Conservation (phyloP, 2,329 filamentous ascomycete genomes). For the Fusarium subtropicale region DNA sequence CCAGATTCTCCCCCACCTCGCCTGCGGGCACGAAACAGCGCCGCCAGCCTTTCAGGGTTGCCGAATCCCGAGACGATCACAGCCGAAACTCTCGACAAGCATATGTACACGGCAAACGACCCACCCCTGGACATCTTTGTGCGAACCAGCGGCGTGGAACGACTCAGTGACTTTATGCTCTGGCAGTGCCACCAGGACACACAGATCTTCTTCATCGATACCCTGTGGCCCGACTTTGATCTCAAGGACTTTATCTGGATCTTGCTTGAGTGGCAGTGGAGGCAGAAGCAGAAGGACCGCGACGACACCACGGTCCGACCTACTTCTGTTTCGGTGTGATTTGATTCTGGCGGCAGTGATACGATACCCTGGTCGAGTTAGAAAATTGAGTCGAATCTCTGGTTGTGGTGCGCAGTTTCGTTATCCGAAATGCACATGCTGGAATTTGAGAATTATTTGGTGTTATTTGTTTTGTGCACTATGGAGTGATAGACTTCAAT, state of each 20-base stretch:
- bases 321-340: conserved; percentile 43
- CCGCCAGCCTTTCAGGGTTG: conserved; percentile 55
- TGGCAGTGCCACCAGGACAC: conserved; percentile 97
- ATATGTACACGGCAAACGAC: conserved; percentile 87
- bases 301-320: conserved; percentile 58
- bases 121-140: conserved; percentile 93
- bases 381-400: conserved; percentile 19
- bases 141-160: conserved; percentile 90
- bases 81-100: conserved; percentile 80
- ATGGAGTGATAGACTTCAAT: conserved; percentile 5
- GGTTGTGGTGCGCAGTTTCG: conserved; percentile 18
- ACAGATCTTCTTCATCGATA: conserved; percentile 90
- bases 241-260: conserved; percentile 94
- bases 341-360: conserved; percentile 38
- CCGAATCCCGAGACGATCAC: conserved; percentile 89
- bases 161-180: conserved; percentile 97
- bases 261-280: conserved; percentile 87
- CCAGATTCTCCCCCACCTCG: conserved; percentile 63
- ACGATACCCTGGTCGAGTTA: conserved; percentile 43
- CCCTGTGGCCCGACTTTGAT: conserved; percentile 96
- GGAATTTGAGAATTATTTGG: conserved; percentile 14
- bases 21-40: conserved; percentile 49
- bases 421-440: conserved; percentile 8
- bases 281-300: conserved; percentile 67
- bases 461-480: conserved; percentile 9